Evolutionary conservation across 1,139 yeast genomes (phyloP), one percentile per base, ranked within the genome.

Genomic region (Ogataea hybrid): DNA sequence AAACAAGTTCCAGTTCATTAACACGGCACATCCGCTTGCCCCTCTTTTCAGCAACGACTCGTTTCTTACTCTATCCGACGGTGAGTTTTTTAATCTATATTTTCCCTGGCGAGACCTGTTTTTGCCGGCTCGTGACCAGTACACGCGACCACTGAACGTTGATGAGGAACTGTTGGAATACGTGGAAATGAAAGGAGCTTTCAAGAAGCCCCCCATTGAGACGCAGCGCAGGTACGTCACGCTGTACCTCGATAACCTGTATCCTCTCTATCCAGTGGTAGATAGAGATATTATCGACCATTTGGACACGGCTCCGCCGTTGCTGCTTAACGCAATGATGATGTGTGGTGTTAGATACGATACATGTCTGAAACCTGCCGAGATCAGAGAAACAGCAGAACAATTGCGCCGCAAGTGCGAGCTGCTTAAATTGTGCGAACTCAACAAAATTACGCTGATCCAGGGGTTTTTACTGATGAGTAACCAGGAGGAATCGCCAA

Each of bases 11-110:
- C 67, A 63, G 40, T 63, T 58, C 43, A 57, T 62, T 4, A 59
- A 62, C 32, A 53, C 65, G 1, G 57, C 65, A 3, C 66, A 62
- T 39, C 66, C 66, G 6, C 44, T 62, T 28, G 63, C 67, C 2
- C 62, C 60, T 32, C 46, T 62, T 10, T 46, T 63, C 17, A 60
- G 65, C 32, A 48, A 62, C 37, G 67, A 62, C 37, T 56, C 63
- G 6, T 57, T 62, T 41, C 42, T 62, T 25, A 56, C 65, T 25
- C 53, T 61, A 29, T 61, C 62, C 22, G 53, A 51, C 29, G 67
- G 65, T 1, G 65, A 62, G 23, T 49, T 49, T 17, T 57, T 58
- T 38, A 62, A 64, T 7, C 42, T 62, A 7, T 63, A 50, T 42
- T 62, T 56, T 37, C 66, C 67, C 0, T 62, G 67, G 67, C 49